Evolutionary conservation across 352 stramenopile genomes (phyloP), one percentile per base, ranked within the genome.

Genomic region (Globisporangium nunn): DNA sequence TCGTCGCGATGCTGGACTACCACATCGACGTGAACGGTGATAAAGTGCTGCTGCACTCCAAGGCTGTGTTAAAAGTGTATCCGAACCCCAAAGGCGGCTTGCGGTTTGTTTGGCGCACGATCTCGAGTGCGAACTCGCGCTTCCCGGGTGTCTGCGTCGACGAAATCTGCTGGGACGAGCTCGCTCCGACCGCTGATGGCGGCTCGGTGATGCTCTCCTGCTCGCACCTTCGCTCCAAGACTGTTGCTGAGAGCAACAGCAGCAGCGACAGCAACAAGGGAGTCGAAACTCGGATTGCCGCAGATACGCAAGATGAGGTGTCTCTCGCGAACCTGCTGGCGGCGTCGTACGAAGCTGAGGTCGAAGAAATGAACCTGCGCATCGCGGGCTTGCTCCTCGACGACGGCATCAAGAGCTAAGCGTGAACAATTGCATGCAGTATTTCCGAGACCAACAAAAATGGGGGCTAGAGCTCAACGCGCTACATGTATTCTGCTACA

Each of bases 91-190:
- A 15, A 29, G 45, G 39, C 3, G 29, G 46, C n/a, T 28, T 58
- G 18, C 12, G 4, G 12, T 40, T 31, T 35, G 55, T 61, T 6
- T 61, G 55, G 55, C 35, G 35, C 4, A 8, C 18, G 2, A 39
- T 35, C 11, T 49, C 46, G 1, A 37, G n/a, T 0, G 28, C 23
- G 7, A 18, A n/a, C 11, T 37, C 35, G 4, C 49, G 37, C 5
- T 54, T 61, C 17, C 33, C 45, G 1, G 46, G 55, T 8, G 55
- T 61, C 1, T 56, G 8, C 17, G 28, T 56, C 17, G 15, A 61
- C 6, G 56, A 61, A 12, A 50, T 17, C 0, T 28, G 56, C 2
- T 61, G 56, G 56, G 35, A 51, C 1, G 47, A 44, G 48, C 17
- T 61, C 1, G 12, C 17, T 0, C 17, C 54, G 15, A 58, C 52